These are phyloP conservation scores for Xylaria sp. DNA, from an alignment of 2,329 filamentous ascomycete species.

Conservation along the genomic window DNA sequence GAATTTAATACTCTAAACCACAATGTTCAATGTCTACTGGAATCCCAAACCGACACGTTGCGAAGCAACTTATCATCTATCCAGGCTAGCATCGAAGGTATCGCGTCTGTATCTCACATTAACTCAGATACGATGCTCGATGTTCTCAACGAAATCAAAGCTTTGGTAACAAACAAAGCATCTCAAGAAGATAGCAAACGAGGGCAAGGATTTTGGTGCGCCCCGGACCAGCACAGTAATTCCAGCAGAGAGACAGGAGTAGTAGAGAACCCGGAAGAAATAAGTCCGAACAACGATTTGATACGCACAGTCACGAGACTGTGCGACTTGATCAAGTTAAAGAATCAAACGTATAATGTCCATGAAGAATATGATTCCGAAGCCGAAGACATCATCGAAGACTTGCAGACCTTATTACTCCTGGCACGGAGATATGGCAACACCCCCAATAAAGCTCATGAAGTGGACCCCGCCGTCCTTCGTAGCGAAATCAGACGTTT, in stretches of 20 bases:
- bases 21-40: not conserved
- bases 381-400: slow-evolving; percentile 10
- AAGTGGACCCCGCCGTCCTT: not conserved
- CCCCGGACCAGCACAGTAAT: too few species aligned
- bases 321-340: not conserved
- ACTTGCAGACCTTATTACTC: not conserved
- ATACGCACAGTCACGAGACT: not conserved
- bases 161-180: not conserved
- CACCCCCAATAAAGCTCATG: not conserved
- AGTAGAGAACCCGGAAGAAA: not conserved
- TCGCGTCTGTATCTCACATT: not conserved
- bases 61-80: slow-evolving; percentile 1
- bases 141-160: slow-evolving; percentile 4
- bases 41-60: slow-evolving; percentile 5
- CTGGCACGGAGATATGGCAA: not conserved
- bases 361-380: not conserved
- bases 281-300: not conserved
- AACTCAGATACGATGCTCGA: not conserved
- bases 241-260: not conserved
- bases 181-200: not conserved
- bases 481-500: slow-evolving; percentile 9
- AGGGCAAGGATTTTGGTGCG: not conserved
- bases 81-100: not conserved
- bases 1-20: not conserved
- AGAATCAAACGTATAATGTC: not conserved